Evolutionary conservation across 1,284 basidiomycete species (phyloP).

Genomic region (Pseudozyma sp.): DNA sequence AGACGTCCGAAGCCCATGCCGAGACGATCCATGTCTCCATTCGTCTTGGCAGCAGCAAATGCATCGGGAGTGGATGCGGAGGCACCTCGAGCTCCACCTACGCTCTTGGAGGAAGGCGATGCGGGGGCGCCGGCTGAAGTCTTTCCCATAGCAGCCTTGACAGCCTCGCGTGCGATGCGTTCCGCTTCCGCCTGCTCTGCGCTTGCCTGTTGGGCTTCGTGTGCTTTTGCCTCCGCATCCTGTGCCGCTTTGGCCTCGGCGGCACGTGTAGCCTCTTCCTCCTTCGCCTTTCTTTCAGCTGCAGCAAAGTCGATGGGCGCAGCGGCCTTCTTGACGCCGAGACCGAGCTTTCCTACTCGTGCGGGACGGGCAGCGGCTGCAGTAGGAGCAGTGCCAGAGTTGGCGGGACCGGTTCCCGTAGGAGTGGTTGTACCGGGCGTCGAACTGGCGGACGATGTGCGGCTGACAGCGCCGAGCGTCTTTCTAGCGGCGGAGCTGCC

Average conservation of each 20-base stretch:
- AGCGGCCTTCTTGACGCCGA: slow-evolving; percentile 61
- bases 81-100: slow-evolving; percentile 19
- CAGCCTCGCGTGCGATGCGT: slow-evolving; percentile 56
- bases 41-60: slow-evolving; percentile 69
- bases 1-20: slow-evolving; percentile 85
- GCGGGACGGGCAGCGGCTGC: slow-evolving; percentile 42
- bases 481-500: slow-evolving; percentile 46
- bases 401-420: slow-evolving; percentile 40
- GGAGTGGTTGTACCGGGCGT: slow-evolving; percentile 48
- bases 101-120: slow-evolving; percentile 20
- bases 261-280: slow-evolving; percentile 55
- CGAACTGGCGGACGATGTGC: slow-evolving; percentile 51
- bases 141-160: slow-evolving; percentile 49
- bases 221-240: slow-evolving; percentile 51
- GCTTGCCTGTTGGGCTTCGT: slow-evolving; percentile 39
- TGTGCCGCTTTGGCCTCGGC: slow-evolving; percentile 47
- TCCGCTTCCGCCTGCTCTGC: slow-evolving; percentile 53
- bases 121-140: slow-evolving; percentile 10
- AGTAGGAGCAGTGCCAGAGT: slow-evolving; percentile 10
- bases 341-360: slow-evolving; percentile 59
- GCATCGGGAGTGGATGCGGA: slow-evolving; percentile 28
- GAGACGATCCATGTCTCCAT: slow-evolving; percentile 75
- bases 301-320: slow-evolving; percentile 65
- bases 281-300: slow-evolving; percentile 62
- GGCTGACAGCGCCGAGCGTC: slow-evolving; percentile 48